Percentiles rank a stretch among this genome's conserved stretches.
Evolutionary conservation across 2,329 filamentous ascomycete species (phyloP).

Genomic region (Mycosphaerella arachidis): DNA sequence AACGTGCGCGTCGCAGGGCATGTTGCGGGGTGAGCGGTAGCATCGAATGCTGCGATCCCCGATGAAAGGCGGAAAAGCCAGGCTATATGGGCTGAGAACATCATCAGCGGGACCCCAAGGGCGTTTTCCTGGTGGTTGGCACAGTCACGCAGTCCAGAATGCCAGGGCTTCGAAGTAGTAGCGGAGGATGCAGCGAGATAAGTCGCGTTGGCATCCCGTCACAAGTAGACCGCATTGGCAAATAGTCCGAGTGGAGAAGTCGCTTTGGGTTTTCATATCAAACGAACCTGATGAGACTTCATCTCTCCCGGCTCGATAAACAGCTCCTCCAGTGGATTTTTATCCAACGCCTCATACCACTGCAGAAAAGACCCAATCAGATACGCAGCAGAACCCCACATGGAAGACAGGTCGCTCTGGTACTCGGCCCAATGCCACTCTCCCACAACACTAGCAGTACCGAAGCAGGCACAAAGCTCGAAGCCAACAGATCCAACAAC

Average conservation of each 20-base stretch:
- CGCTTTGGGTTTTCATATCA: not conserved
- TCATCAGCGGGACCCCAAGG: too few relatives aligned
- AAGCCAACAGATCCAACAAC: constrained; percentile 27
- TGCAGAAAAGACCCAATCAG: constrained; percentile 22
- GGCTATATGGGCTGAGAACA: too few relatives aligned
- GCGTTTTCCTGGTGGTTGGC: too few relatives aligned
- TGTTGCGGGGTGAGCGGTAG: too few relatives aligned
- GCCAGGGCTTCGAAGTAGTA: too few relatives aligned
- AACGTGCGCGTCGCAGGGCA: too few relatives aligned
- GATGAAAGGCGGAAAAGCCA: too few relatives aligned
- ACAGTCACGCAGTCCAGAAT: too few relatives aligned
- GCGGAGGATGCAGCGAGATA: not conserved
- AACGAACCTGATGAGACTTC: not conserved
- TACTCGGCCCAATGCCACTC: constrained; percentile 12
- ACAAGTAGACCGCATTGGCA: not conserved
- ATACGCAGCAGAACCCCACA: constrained; percentile 24
- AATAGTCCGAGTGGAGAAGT: not conserved
- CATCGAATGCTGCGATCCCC: too few relatives aligned
- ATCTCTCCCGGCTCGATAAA: constrained; percentile 1
- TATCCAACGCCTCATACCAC: constrained; percentile 25
- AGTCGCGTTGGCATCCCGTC: not conserved
- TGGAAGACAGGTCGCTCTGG: constrained; percentile 19
- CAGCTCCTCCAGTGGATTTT: not conserved
- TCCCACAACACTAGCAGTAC: not conserved
- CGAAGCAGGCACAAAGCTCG: constrained; percentile 17